Evolutionary conservation across 495 filamentous ascomycete species (phyloP).

Genomic region (Glarea lozoyensis): DNA sequence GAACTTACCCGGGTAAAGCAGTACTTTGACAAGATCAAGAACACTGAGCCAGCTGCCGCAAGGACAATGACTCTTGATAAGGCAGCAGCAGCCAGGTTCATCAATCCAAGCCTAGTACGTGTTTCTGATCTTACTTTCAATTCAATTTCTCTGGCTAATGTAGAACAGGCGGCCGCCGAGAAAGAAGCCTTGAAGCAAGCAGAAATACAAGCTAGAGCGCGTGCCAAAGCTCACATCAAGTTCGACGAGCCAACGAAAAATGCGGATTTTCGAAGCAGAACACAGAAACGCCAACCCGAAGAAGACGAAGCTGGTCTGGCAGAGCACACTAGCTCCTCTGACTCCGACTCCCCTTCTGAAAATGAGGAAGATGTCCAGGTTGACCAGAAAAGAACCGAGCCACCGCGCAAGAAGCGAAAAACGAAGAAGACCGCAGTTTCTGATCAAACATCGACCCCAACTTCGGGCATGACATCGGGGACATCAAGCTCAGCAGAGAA

Average conservation of each 20-base stretch:
- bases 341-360: constrained; percentile 13
- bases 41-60: constrained; percentile 39
- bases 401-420: constrained; percentile 11
- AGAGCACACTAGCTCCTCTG: constrained; percentile 21
- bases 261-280: constrained; percentile 2
- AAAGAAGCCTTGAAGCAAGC: constrained; percentile 46
- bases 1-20: constrained; percentile 80
- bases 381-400: neutral
- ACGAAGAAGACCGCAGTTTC: neutral
- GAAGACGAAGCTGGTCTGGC: constrained; percentile 10
- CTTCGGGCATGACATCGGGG: constrained; percentile 4
- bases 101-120: constrained; percentile 67
- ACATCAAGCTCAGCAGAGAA: constrained; percentile 1
- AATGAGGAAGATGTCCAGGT: constrained; percentile 2
- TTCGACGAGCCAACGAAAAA: constrained; percentile 26
- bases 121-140: constrained; percentile 1
- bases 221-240: constrained; percentile 39
- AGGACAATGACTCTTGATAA: constrained; percentile 64
- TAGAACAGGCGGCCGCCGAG: constrained; percentile 57
- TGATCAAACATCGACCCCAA: neutral
- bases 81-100: constrained; percentile 68
- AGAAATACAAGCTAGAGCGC: constrained; percentile 44
- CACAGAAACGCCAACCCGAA: constrained; percentile 29
- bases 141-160: too few relatives aligned
- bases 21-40: constrained; percentile 90